Evolutionary conservation across 257 asterid genomes (phyloP), one percentile per base, ranked within the genome.

Genomic region (Primulina tabacum): DNA sequence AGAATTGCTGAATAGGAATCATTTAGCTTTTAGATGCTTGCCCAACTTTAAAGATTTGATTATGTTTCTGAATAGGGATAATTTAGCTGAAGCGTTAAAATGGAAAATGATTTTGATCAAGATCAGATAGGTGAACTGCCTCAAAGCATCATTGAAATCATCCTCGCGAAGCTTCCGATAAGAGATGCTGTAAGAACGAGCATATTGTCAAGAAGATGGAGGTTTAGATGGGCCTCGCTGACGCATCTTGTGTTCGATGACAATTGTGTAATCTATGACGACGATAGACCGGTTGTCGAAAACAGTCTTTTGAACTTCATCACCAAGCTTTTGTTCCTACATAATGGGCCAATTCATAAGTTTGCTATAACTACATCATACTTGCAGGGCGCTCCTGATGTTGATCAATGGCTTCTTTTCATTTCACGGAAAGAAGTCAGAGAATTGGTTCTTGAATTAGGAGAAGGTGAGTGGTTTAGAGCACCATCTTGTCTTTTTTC

Each of bases 391-490:
- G 77, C 83, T 35, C 87, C 91, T 37, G 87, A 84, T 74, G 80
- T 94, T 52, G 91, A 91, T 71, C 97, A 91, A 47, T 91, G 97
- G 99, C 81, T 94, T 62, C 97, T 89, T 72, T 89, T 86, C 82
- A 74, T 94, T 68, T 94, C 97, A 0, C 74, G 98, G 37, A 89
- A 81, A 69, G 90, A 76, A 70, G 77, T 88, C 29, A 91, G 86
- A 78, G 95, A 90, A 75, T 77, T 93, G 78, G 66, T 74, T 70
- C 80, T 93, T 66, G 91, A 90, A 71, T 82, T 93, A 77, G 92
- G 91, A 57, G 92, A 84, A 43, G 90, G 81, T 12, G 95, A 86
- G 74, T 89, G 94, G 96, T 90, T 89, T 72, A 86, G 84, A 82
- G 90, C 87, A 5, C 97, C 95, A 67, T 83, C 92, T 18, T 85